A percentile compares a stretch with the other conserved stretches of the same genome.
phyloP scores from a whole-genome alignment of 116 monocot species.

The Phalaenopsis hybrid region DNA sequence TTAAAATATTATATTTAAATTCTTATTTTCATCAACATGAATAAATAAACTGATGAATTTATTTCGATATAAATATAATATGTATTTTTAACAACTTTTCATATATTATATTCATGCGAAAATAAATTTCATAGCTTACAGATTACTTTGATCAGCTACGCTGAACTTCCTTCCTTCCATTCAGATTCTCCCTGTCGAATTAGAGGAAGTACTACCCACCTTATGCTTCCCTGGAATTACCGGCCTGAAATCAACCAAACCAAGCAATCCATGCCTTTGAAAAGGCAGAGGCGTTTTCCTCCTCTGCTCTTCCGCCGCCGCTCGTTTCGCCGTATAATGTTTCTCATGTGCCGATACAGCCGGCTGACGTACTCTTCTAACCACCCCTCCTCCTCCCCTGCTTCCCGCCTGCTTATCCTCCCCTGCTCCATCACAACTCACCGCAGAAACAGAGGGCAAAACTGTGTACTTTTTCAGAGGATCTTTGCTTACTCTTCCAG shows the following conservation, averaged over 20 bases:
- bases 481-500: conserved; percentile 20
- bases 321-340: conserved; percentile 9
- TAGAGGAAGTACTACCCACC: neutral
- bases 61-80: too few relatives aligned
- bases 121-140: too few relatives aligned
- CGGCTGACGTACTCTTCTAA: conserved; percentile 2
- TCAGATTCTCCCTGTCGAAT: neutral
- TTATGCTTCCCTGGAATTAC: conserved; percentile 3
- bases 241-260: conserved; percentile 20
- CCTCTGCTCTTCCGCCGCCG: conserved; percentile 12
- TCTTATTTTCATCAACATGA: too few relatives aligned
- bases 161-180: neutral
- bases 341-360: neutral
- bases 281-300: conserved; percentile 12
- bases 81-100: too few relatives aligned
- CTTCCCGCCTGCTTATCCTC: conserved; percentile 3
- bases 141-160: too few relatives aligned
- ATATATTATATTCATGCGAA: too few relatives aligned
- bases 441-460: conserved; percentile 4
- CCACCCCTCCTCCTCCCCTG: neutral
- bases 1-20: too few relatives aligned
- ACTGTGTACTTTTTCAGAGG: conserved; percentile 23
- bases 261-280: conserved; percentile 11
- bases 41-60: too few relatives aligned
- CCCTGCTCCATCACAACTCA: neutral